Evolutionary conservation across 2,329 filamentous ascomycete genomes (phyloP), one percentile per base, ranked within the genome.

Genomic region (Huntiella moniliformis): DNA sequence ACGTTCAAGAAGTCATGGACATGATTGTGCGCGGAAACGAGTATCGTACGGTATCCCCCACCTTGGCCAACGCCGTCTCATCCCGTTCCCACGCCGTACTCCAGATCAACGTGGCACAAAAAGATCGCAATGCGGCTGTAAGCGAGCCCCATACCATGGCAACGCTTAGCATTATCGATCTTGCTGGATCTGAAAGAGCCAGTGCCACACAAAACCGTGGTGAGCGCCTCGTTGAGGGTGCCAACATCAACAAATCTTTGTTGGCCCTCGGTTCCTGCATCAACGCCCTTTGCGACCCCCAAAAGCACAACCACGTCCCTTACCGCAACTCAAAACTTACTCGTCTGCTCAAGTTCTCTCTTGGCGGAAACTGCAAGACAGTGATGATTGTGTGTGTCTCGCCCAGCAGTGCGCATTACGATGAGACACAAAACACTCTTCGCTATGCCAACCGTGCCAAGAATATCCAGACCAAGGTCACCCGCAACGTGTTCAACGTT

Each of bases 331-430:
- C 88, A 52, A 98, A 96, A 57, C 77, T 98, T 46, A 98, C 91
- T 0, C 79, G 91, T 45, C 69, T 98, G 4, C 73, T 98, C 45
- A 98, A 98, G 57, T 98, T 98, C 63, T 94, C 88, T 0, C 74
- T 98, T 0, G 91, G 91, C 28, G 91, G 91, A 3, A 98, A 98
- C 61, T 98, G 91, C 70, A 92, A 87, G 63, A 98, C 91, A 0
- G 91, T 98, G 59, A 98, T 98, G 91, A 96, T 98, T 60, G 91
- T 98, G 18, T 98, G 91, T 56, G 84, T 98, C 45, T 95, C 87
- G 54, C 91, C 91, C 1, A 95, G 86, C 1, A 96, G 91, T 56
- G 82, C 83, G 4, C 91, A 98, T 62, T 98, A 91, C 55, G 91
- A 98, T 60, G 91, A 98, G 63, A 95, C 88, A 0, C 91, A 98